Evolutionary conservation across 192 early-diverging fungal species (phyloP).

Genomic region (Lobulomyces angularis): DNA sequence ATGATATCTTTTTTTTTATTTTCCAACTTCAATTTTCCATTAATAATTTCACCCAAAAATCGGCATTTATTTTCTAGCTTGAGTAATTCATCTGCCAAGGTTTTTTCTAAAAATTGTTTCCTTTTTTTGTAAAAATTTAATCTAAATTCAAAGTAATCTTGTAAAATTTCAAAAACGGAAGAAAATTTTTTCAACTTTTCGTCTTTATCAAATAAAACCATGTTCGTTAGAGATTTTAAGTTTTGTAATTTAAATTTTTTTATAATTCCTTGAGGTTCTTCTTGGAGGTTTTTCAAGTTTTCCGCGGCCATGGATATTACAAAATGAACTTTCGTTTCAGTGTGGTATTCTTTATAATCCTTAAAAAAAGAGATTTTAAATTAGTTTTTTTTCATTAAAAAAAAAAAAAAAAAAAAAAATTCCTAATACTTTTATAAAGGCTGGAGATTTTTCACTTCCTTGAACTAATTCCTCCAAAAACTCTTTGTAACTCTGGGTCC

Average conservation of each 20-base stretch:
- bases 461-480: slow-evolving; percentile 52
- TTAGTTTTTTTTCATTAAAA: slow-evolving; percentile 28
- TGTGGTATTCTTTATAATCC: slow-evolving; percentile 57
- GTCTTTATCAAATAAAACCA: slow-evolving; percentile 75
- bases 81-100: slow-evolving; percentile 47
- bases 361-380: slow-evolving; percentile 22
- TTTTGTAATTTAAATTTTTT: slow-evolving; percentile 58
- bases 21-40: slow-evolving; percentile 54
- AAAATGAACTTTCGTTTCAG: slow-evolving; percentile 43
- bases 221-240: slow-evolving; percentile 60
- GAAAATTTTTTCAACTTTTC: slow-evolving; percentile 63
- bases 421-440: slow-evolving; percentile 38
- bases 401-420: no score
- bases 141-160: slow-evolving; percentile 72
- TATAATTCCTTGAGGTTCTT: slow-evolving; percentile 55
- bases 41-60: slow-evolving; percentile 72
- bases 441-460: slow-evolving; percentile 48
- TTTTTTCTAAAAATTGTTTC: slow-evolving; percentile 56
- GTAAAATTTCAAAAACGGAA: slow-evolving; percentile 58
- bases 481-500: slow-evolving; percentile 74
- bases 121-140: slow-evolving; percentile 64
- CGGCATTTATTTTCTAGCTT: slow-evolving; percentile 59
- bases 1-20: slow-evolving; percentile 62
- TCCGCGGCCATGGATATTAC: slow-evolving; percentile 36
- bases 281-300: slow-evolving; percentile 52